A percentile compares a stretch with the other conserved stretches of the same genome.
These are phyloP conservation scores for Aspergillus costaricaensis DNA, from an alignment of 2,329 filamentous ascomycete species.

Conservation along the genomic window DNA sequence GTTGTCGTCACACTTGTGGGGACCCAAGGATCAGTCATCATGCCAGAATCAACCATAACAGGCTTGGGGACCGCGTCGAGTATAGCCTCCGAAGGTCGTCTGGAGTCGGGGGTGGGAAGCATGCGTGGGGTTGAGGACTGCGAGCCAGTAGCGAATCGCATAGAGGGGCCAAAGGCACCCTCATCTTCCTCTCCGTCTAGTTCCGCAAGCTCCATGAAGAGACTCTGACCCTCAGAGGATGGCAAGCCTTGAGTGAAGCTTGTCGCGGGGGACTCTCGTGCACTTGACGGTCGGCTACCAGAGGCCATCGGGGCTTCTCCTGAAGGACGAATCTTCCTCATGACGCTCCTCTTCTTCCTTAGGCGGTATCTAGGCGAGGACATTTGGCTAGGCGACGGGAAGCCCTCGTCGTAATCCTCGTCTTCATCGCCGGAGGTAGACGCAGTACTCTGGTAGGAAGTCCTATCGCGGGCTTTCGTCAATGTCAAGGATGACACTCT, in stretches of 20 bases:
- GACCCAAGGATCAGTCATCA: constrained; percentile 64
- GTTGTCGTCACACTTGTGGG: constrained; percentile 29
- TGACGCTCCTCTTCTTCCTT: constrained; percentile 65
- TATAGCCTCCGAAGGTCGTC: constrained; percentile 35
- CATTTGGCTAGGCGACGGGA: constrained; percentile 68
- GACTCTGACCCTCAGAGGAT: constrained; percentile 67
- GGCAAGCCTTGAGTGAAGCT: constrained; percentile 52
- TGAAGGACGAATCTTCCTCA: constrained; percentile 58
- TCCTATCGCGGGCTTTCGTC: constrained; percentile 56
- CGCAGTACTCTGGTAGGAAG: constrained; percentile 81
- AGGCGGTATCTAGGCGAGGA: constrained; percentile 71
- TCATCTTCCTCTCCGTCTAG: constrained; percentile 68
- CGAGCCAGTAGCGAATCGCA: constrained; percentile 39
- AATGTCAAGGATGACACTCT: constrained; percentile 45
- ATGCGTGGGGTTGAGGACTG: constrained; percentile 44
- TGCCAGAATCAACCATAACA: constrained; percentile 60
- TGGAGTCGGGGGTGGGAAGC: constrained; percentile 29
- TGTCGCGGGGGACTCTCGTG: constrained; percentile 55
- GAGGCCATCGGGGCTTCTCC: constrained; percentile 48
- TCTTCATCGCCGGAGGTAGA: constrained; percentile 82
- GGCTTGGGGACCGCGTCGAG: constrained; percentile 29
- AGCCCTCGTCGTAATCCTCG: constrained; percentile 58
- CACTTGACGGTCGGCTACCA: constrained; percentile 40
- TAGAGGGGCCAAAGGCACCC: constrained; percentile 57
- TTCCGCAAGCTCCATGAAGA: constrained; percentile 88